A percentile compares a stretch with the other conserved stretches of the same genome.
Conservation (phyloP, 2,329 filamentous ascomycete species). For the Alternaria conjuncta region DNA sequence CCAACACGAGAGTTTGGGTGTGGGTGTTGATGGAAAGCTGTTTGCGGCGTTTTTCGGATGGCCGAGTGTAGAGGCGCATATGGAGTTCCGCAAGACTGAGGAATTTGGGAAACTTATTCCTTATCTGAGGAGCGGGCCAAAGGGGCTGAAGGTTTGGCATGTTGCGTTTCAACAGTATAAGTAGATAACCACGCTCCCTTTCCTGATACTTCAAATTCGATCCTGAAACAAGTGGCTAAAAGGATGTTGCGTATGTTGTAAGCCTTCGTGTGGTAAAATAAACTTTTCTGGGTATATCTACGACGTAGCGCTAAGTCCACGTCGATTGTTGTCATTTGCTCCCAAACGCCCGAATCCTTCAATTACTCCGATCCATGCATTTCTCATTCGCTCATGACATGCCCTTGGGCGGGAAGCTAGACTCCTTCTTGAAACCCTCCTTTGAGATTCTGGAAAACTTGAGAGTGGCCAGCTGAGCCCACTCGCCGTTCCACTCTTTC, state of each 20-base stretch:
- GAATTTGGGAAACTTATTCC: conserved; percentile 53
- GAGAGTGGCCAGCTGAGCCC: conserved; percentile 78
- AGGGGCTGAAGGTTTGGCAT: conserved; percentile 52
- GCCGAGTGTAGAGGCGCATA: conserved; percentile 59
- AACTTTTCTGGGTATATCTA: not conserved
- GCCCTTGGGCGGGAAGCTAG: conserved; percentile 75
- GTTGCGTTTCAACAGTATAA: conserved; percentile 27
- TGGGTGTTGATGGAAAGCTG: conserved; percentile 43
- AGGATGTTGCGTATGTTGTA: not conserved
- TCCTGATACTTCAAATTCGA: not conserved
- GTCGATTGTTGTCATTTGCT: not conserved
- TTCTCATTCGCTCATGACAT: conserved; percentile 36
- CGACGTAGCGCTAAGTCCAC: not conserved
- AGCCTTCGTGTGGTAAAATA: not conserved
- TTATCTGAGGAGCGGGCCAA: conserved; percentile 51
- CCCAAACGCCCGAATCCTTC: not conserved
- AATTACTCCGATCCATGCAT: not conserved
- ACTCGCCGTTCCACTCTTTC: conserved; percentile 79
- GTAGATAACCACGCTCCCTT: not conserved
- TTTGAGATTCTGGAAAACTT: conserved; percentile 77
- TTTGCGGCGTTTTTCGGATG: conserved; percentile 59
- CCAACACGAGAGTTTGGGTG: conserved; percentile 22
- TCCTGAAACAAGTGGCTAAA: not conserved
- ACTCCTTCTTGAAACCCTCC: conserved; percentile 68
- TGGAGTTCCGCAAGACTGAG: conserved; percentile 54